phyloP scores from a whole-genome alignment of 2,329 filamentous ascomycete genomes.

The Xylaria polymorpha region DNA sequence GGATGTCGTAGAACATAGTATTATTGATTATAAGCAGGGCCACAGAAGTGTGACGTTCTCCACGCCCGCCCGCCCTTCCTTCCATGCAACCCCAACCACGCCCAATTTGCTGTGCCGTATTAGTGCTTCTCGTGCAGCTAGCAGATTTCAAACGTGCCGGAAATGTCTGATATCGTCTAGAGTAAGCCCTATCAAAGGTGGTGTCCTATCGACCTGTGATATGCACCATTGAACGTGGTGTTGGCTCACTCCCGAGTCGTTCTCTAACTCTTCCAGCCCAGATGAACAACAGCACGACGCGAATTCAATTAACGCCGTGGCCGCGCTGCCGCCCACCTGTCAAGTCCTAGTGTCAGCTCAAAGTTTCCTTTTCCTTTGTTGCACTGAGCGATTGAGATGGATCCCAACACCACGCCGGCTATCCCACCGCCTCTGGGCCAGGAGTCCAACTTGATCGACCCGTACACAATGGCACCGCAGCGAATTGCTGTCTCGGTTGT shows the following conservation, averaged over 20 bases:
- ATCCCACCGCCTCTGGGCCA: neutral
- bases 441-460: neutral
- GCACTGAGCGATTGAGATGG: neutral
- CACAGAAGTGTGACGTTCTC: no score
- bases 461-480: neutral
- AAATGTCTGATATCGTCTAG: neutral
- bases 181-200: neutral
- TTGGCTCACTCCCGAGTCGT: no score
- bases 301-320: neutral
- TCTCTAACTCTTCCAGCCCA: neutral
- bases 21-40: no score
- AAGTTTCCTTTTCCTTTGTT: neutral
- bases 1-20: no score
- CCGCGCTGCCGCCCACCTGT: neutral
- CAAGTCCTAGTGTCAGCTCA: neutral
- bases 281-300: neutral
- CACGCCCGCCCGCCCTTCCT: neutral
- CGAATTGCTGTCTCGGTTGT: neutral
- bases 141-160: no score
- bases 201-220: neutral
- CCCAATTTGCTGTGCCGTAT: neutral
- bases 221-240: no score
- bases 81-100: neutral
- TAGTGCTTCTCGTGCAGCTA: no score
- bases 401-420: neutral